A percentile compares a stretch with the other conserved stretches of the same genome.
Evolutionary conservation across 1,284 basidiomycete genomes (phyloP).

Genomic region (Tilletiaria anomala): DNA sequence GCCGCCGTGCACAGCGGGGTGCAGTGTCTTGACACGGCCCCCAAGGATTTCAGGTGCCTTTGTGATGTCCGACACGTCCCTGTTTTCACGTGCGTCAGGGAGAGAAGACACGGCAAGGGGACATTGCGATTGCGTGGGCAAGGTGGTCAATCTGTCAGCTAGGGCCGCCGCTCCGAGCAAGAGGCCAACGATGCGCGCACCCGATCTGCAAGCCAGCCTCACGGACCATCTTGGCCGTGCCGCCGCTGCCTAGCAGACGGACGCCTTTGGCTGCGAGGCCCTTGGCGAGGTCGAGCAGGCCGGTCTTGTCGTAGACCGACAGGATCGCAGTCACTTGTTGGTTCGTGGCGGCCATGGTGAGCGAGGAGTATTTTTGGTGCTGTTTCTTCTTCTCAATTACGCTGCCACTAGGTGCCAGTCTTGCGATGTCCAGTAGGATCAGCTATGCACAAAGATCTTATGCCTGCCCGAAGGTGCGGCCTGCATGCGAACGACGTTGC

Average conservation of each 20-base stretch:
- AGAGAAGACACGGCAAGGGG: not conserved
- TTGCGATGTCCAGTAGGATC: too few species aligned
- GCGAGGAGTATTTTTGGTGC: too few species aligned
- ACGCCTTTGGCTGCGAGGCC: slow-evolving; percentile 68
- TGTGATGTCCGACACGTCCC: slow-evolving; percentile 94
- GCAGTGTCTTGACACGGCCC: slow-evolving; percentile 96
- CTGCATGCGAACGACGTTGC: too few species aligned
- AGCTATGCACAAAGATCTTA: too few species aligned
- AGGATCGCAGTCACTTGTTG: slow-evolving; percentile 52
- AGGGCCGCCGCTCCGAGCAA: not conserved
- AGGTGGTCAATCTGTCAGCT: not conserved
- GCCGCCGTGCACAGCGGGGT: slow-evolving; percentile 94
- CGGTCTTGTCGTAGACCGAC: slow-evolving; percentile 93
- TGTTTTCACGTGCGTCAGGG: too few species aligned
- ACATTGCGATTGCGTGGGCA: not conserved
- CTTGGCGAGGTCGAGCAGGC: slow-evolving; percentile 74
- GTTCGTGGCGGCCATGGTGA: too few species aligned
- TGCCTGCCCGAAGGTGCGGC: too few species aligned
- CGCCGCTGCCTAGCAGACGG: slow-evolving; percentile 80
- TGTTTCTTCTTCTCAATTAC: too few species aligned
- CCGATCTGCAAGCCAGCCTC: slow-evolving; percentile 81
- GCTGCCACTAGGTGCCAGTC: too few species aligned
- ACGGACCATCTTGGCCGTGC: slow-evolving; percentile 92
- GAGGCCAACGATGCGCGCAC: slow-evolving; percentile 45
- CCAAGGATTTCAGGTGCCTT: slow-evolving; percentile 99